Evolutionary conservation across 179 eudicot species (phyloP).

Genomic region (Sideroxylon spinosum): DNA sequence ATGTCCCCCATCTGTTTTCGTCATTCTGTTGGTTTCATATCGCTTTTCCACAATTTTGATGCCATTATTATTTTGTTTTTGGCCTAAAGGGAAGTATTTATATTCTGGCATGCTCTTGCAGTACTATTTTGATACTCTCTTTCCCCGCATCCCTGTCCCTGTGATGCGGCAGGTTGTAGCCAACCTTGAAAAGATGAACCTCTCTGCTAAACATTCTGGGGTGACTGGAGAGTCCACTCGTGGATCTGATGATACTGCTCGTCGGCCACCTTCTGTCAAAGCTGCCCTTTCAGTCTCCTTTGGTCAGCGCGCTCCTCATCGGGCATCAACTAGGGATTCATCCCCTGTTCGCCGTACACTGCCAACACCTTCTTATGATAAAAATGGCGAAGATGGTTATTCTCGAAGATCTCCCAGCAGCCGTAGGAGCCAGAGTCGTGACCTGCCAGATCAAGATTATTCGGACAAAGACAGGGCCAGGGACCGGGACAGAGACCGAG

Average conservation of each 20-base stretch:
- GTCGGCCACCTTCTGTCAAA: constrained; percentile 99
- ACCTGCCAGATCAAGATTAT: constrained; percentile 59
- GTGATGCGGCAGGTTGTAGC: constrained; percentile 61
- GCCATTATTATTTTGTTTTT: neutral
- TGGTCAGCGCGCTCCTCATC: constrained; percentile 98
- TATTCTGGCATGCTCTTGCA: constrained; percentile 35
- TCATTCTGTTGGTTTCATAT: neutral
- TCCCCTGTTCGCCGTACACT: constrained; percentile 87
- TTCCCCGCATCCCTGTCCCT: constrained; percentile 92
- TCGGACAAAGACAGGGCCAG: constrained; percentile 28
- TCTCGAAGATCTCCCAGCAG: constrained; percentile 62
- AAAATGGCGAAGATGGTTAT: constrained; percentile 37
- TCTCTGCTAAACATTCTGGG: constrained; percentile 73
- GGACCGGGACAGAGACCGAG: constrained; percentile 30
- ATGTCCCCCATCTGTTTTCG: neutral
- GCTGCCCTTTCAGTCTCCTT: constrained; percentile 97
- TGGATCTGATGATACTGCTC: constrained; percentile 86
- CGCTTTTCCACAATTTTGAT: neutral
- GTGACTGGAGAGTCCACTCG: constrained; percentile 84
- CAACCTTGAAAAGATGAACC: constrained; percentile 78
- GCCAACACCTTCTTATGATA: constrained; percentile 53
- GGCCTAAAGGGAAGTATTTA: constrained; percentile 5
- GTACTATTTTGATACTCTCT: constrained; percentile 95
- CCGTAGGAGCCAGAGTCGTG: constrained; percentile 81
- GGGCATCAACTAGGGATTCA: constrained; percentile 91